phyloP scores from a whole-genome alignment of 345 rosid genomes.

The Pistacia atlantica region DNA sequence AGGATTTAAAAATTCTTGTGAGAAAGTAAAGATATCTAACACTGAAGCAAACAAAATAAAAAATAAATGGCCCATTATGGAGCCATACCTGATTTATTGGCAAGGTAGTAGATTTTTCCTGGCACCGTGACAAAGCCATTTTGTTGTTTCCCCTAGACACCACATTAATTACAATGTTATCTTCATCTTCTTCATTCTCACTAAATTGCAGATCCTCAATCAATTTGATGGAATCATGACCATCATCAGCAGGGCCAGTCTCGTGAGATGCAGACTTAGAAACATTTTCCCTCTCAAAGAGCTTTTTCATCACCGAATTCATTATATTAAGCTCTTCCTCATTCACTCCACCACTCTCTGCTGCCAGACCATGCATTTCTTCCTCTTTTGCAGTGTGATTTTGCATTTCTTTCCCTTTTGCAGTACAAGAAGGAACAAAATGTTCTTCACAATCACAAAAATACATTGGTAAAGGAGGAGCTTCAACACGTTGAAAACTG shows the following conservation, averaged over 20 bases:
- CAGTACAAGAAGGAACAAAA: conserved; percentile 32
- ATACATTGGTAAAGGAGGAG: conserved; percentile 53
- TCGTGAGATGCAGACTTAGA: conserved; percentile 6
- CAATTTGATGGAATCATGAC: conserved; percentile 23
- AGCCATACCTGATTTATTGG: conserved; percentile 25
- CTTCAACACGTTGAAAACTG: conserved; percentile 72
- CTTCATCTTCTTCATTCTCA: conserved; percentile 33
- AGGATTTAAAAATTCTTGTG: not conserved
- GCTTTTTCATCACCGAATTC: conserved; percentile 75
- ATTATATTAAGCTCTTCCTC: conserved; percentile 68
- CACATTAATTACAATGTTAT: conserved; percentile 45
- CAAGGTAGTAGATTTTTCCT: conserved; percentile 7
- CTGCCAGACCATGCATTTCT: conserved; percentile 32
- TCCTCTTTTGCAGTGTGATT: conserved; percentile 27
- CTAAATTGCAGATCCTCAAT: conserved; percentile 27
- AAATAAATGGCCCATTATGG: conserved; percentile 3
- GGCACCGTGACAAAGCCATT: conserved; percentile 2
- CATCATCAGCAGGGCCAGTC: conserved; percentile 23
- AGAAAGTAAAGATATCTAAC: not conserved
- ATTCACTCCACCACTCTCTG: conserved; percentile 40
- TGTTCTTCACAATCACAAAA: conserved; percentile 96
- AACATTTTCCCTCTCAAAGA: conserved; percentile 51
- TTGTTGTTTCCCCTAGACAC: conserved; percentile 27
- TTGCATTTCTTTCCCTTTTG: conserved; percentile 27
- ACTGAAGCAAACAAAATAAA: not conserved